A percentile compares a stretch with the other conserved stretches of the same genome.
These are phyloP conservation scores for Aspergillus panamensis DNA, from an alignment of 495 filamentous ascomycete species.

Conservation along the genomic window DNA sequence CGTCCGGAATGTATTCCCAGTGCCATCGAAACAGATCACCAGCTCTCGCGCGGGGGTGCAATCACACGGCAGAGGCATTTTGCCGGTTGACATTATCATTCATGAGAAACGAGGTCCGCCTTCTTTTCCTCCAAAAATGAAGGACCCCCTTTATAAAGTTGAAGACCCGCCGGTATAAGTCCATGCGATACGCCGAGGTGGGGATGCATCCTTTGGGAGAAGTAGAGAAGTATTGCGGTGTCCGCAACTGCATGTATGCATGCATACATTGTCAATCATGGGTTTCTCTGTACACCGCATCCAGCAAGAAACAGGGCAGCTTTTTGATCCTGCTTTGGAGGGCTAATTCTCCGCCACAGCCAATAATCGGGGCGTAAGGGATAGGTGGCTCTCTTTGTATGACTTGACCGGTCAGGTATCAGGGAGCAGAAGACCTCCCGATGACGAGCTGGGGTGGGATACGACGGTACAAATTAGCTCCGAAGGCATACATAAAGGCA, in stretches of 20 bases:
- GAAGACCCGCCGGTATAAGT: background rate
- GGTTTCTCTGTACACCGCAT: slow-evolving; percentile 1
- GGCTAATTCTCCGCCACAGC: background rate
- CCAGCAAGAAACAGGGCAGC: background rate
- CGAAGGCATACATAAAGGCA: background rate
- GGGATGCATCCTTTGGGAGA: background rate
- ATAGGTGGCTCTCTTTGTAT: background rate
- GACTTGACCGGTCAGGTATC: background rate
- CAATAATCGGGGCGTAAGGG: background rate
- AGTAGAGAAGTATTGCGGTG: slow-evolving; percentile 1
- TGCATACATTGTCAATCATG: slow-evolving; percentile 2
- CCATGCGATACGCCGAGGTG: no score
- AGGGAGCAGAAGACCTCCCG: background rate
- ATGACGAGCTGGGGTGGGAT: background rate
- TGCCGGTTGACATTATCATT: background rate
- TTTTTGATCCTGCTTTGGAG: background rate
- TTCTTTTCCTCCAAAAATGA: background rate
- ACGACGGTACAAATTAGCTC: background rate
- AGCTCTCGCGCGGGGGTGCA: slow-evolving; percentile 7
- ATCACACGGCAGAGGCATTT: background rate
- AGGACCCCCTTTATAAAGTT: background rate
- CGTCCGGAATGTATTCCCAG: slow-evolving; percentile 30
- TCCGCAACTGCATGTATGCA: background rate
- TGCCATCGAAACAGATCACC: slow-evolving; percentile 40
- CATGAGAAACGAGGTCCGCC: background rate